Evolutionary conservation across 1,284 basidiomycete species (phyloP).

Genomic region (Polyporus tsugae): DNA sequence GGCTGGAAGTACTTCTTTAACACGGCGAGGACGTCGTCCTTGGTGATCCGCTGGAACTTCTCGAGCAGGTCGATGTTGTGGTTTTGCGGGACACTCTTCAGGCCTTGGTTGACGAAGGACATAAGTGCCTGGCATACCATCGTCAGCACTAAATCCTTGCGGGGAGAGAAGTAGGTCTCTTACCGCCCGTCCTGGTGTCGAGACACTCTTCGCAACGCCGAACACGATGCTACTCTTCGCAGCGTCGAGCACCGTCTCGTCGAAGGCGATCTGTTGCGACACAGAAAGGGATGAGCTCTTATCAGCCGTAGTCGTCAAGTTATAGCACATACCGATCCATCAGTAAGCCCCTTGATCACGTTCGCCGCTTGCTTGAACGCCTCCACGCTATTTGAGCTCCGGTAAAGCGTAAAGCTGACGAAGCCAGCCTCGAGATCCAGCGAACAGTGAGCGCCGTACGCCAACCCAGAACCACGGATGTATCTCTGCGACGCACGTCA

Average conservation of each 20-base stretch:
- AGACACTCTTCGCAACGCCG: slow-evolving; percentile 80
- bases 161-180: slow-evolving; percentile 37
- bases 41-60: slow-evolving; percentile 81
- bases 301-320: background rate
- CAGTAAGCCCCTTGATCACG: slow-evolving; percentile 78
- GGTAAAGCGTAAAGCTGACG: slow-evolving; percentile 84
- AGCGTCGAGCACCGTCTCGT: slow-evolving; percentile 87
- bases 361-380: slow-evolving; percentile 86
- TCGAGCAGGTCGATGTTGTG: slow-evolving; percentile 80
- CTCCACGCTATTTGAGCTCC: slow-evolving; percentile 89
- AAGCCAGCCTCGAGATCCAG: slow-evolving; percentile 87
- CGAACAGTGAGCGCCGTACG: slow-evolving; percentile 89
- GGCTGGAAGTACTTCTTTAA: slow-evolving; percentile 86
- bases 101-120: slow-evolving; percentile 88
- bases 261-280: slow-evolving; percentile 75
- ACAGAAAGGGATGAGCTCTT: background rate
- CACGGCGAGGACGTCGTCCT: slow-evolving; percentile 76
- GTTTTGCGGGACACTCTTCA: slow-evolving; percentile 82
- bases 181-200: slow-evolving; percentile 88
- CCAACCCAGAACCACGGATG: slow-evolving; percentile 92
- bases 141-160: background rate
- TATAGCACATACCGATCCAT: slow-evolving; percentile 75
- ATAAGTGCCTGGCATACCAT: slow-evolving; percentile 63
- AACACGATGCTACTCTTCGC: slow-evolving; percentile 94
- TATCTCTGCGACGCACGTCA: slow-evolving; percentile 54